These are phyloP conservation scores for Vitellaria paradoxa DNA, from an alignment of 179 eudicot genomes.

Conservation along the genomic window DNA sequence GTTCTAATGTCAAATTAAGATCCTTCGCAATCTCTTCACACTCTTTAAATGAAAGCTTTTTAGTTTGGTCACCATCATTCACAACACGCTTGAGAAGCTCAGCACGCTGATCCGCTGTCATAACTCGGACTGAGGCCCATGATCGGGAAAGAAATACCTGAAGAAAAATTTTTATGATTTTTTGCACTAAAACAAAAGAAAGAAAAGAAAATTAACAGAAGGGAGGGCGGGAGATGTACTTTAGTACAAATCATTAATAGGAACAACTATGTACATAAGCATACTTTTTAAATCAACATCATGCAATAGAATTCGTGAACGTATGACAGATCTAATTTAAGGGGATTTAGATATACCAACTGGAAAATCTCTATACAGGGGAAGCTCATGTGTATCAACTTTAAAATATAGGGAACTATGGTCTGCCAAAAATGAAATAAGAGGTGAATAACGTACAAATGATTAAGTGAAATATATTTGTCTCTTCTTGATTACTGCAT, in stretches of 20 bases:
- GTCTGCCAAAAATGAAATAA: not conserved
- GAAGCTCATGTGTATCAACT: not conserved
- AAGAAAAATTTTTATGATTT: slow-evolving; percentile 6
- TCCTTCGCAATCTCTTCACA: slow-evolving; percentile 85
- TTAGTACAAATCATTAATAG: not conserved
- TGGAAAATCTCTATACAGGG: not conserved
- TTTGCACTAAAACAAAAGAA: slow-evolving; percentile 9
- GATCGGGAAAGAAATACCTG: slow-evolving; percentile 76
- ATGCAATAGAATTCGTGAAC: not conserved
- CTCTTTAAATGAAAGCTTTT: slow-evolving; percentile 69
- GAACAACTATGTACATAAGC: not conserved
- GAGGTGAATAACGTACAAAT: not conserved
- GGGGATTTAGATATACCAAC: not conserved
- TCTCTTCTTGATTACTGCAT: not conserved
- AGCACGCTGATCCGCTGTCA: slow-evolving; percentile 88
- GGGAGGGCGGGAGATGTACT: not conserved
- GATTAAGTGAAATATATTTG: not conserved
- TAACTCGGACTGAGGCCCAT: slow-evolving; percentile 81
- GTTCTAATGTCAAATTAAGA: slow-evolving; percentile 80
- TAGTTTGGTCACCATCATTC: slow-evolving; percentile 49
- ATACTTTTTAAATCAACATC: not conserved
- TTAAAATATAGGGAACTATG: not conserved
- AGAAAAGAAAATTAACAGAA: not conserved
- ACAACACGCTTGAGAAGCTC: slow-evolving; percentile 76
- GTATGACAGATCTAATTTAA: not conserved